Base-by-base conservation (phyloP, 1,139 yeast species). In the Kurtzmaniella quercitrusa region DNA sequence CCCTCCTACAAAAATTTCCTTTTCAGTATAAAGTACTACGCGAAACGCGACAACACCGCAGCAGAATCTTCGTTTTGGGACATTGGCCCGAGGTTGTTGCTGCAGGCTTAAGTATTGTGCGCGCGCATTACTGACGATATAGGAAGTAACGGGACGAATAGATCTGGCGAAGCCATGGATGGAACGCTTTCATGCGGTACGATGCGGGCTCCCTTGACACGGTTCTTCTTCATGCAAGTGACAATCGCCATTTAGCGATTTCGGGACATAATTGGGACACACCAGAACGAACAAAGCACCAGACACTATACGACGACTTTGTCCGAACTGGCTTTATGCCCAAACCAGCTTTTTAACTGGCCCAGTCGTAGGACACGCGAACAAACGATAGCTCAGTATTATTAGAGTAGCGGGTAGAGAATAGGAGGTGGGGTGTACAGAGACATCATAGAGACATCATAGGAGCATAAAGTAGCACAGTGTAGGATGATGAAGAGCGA, bases 11-110 rank as follows among this genome's bases (percentile, higher is more conserved):
- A 11, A 34, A 36, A 36, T 36, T 36, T 36, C 38, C 38, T 19
- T n/a, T 19, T 36, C 23, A 6, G 38, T 19, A 36, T 19, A 36
- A 36, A 36, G 24, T 18, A 21, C 12, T 36, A 36, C 38, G 38
- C 38, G 38, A 36, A 36, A 36, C 38, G 38, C 38, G 38, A 36
- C 8, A 8, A 9, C 15, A 3, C 14, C 10, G 25, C 27, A 12
- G 25, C 38, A 10, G 8, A 18, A 36, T 19, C 23, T 4, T 19
- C 38, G 24, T 19, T 19, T 36, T 36, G n/a, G 38, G 38, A 36
- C 19, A 36, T 36, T 19, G n/a, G 12, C 10, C 31, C 10, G 10
- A 6, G 4, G 5, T 27, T 27, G 5, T 7, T n/a, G 12, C 31
- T 27, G 31, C 31, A n/a, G 10, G 14, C 14, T 27, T 11, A 27